Conservation (phyloP, 345 rosid genomes). For the Ceriops decandra region DNA sequence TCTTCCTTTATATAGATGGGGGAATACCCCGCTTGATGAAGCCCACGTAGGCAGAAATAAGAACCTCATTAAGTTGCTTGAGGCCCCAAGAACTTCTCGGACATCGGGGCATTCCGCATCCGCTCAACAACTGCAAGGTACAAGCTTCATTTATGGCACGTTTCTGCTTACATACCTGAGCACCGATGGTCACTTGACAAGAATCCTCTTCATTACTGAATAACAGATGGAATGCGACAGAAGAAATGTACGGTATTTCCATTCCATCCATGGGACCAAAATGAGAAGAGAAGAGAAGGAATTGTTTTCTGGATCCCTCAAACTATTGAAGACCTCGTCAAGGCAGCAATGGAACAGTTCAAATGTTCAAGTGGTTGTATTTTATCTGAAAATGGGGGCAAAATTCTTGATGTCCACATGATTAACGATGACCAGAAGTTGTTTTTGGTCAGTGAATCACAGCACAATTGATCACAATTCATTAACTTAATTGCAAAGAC, state of each 20-base stretch:
- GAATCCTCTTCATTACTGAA: neutral
- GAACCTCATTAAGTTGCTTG: constrained; percentile 55
- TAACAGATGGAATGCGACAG: constrained; percentile 16
- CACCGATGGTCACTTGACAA: neutral
- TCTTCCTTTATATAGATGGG: constrained; percentile 57
- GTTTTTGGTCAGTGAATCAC: constrained; percentile 32
- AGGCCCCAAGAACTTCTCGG: constrained; percentile 49
- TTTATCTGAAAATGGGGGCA: constrained; percentile 56
- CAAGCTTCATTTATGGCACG: neutral
- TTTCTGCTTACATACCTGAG: too few species aligned
- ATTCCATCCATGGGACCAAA: constrained; percentile 48
- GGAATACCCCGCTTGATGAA: constrained; percentile 71
- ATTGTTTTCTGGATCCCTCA: constrained; percentile 65
- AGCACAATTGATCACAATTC: neutral
- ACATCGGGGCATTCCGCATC: constrained; percentile 31
- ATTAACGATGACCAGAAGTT: constrained; percentile 58
- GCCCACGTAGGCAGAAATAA: constrained; percentile 49
- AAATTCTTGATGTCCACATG: constrained; percentile 55
- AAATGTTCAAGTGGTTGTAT: constrained; percentile 29
- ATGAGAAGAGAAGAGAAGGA: constrained; percentile 47
- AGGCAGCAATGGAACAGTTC: constrained; percentile 38
- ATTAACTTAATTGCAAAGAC: too few species aligned
- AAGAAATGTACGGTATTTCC: constrained; percentile 66
- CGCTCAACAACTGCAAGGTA: constrained; percentile 31
- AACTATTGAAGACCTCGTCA: constrained; percentile 55